Evolutionary conservation across 805 yeast genomes (phyloP), one percentile per base, ranked within the genome.

Genomic region (Suhomyces sp.): DNA sequence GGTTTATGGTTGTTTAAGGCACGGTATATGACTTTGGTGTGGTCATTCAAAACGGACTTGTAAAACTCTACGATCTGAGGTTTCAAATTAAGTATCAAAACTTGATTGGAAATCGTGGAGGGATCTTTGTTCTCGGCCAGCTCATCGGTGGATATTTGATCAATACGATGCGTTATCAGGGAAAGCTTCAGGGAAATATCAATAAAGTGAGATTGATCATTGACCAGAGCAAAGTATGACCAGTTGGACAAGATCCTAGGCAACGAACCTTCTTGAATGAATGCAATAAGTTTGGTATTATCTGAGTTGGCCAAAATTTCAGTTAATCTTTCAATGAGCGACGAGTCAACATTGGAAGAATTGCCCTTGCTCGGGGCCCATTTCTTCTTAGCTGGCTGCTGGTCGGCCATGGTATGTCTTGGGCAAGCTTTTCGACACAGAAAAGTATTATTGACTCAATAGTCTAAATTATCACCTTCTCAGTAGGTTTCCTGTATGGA

Each of bases 11-110:
- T 78, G 53, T 78, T 80, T 39, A 91, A 70, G 15, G 87, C 84
- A 58, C 96, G 75, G 66, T 87, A 88, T 2, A 91, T 70, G 6
- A 83, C 78, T 58, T 85, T 87, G 43, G 79, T 64, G 62, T 87
- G 82, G 45, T 76, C 77, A 1, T 76, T 69, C 8, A 90, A 64
- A 3, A 91, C 68, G 12, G 78, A 78, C 47, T 76, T 76, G 51
- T 85, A 77, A 21, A 85, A 62, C 7, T 69, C 69, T 2, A 57
- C 48, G 31, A 70, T 51, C n/a, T 45, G 44, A 5, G 47, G 66
- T 60, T 55, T 52, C 44, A 62, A 55, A 29, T 61, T 50, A 35
- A 48, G 47, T 13, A 50, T 50, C 15, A 54, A 51, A 49, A 57
- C 44, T 33, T 53, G 55, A 12, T 22, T 27, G 13, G 50, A 25